Base-by-base conservation (phyloP, 306 rosid species). In the Argentina anserina region DNA sequence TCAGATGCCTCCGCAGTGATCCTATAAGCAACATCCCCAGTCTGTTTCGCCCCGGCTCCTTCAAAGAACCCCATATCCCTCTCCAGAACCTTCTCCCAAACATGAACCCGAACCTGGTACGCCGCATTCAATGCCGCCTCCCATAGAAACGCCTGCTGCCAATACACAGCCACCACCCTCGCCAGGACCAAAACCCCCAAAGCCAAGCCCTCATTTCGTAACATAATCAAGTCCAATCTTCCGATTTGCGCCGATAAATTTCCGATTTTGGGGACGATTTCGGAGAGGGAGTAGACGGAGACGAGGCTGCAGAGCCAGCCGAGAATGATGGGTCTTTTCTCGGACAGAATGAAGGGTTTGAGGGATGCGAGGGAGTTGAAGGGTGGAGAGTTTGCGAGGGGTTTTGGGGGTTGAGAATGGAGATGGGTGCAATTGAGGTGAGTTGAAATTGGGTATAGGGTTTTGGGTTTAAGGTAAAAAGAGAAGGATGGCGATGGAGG, bases 1-100 rank as follows among this genome's bases (percentile, higher is more conserved):
- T 87, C 97, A 0, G 97, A 87, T 75, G 93, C 90, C 85, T 93
- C 98, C 15, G 96, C 90, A 45, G 97, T 88, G 77, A 93, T 83
- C 73, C 98, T 78, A 69, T 86, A 86, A 14, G 98, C 92, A 23
- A 90, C 65, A 71, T 93, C 97, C 2, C 98, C 98, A 11, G 86
- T 78, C 0, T 82, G 86, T 47, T 78, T 77, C 50, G 85, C 88
- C 18, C 41, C 64, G 6, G 50, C 70, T 2, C 83, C 85, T 79
- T 92, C 94, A 23, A 86, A 90, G 55, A 80, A 82, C 1, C 64
- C 87, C 67, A 90, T 72, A 18, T 93, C 97, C 52, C 90, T 87
- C 65, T 80, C 81, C 75, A 93, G 59, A 42, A 90, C 82, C 69
- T 79, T 81, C 42, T 86, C 86, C 42, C 86, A 90, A 11, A 86